Base-by-base conservation (phyloP, 108 stramenopile genomes). In the Parietichytrium sp. region DNA sequence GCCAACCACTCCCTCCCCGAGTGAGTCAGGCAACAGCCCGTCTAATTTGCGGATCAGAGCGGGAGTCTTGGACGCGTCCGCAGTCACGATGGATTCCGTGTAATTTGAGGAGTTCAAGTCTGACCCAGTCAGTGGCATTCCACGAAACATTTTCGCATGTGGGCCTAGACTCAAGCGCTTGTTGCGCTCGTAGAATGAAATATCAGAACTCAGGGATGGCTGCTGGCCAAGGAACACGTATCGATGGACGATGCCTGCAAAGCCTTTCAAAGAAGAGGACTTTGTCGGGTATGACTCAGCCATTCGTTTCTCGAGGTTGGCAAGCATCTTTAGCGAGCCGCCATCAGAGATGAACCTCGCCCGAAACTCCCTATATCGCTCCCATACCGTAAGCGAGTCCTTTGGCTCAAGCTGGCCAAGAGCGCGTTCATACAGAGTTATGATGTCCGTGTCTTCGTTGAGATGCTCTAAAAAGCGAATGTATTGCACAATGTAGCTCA, bases 361-460 rank as follows among this genome's bases (percentile, higher is more conserved):
- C 30, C 36, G 36, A 72, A 72, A 72, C 38, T 72, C 55, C 8
- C 55, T 30, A 23, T 72, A 72, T 4, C 55, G 55, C 55, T 72
- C 55, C 55, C 55, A 72, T 12, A 72, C 42, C 55, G 33, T 30
- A 18, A 72, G 42, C 8, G 55, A 30, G 36, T 72, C 55, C 4
- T 38, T 30, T 4, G 55, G 55, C 38, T 72, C 55, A 20, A 72
- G 55, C 38, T 72, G 33, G 55, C 42, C 55, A 23, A 72, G 55
- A 12, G 42, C 55, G 6, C 55, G 55, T 38, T 72, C 55, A 18
- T 42, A 72, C 18, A 72, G 55, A 4, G 55, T 72, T 4, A 72
- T 38, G 29, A 72, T 23, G 38, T 72, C 55, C 20, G 33, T 72
- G 55, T 72, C 55, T 18, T 72, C 42, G 55, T 72, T 72, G 36